These are phyloP conservation scores for Magnusiomyces paraingens DNA, from an alignment of 1,139 yeast species.

Conservation along the genomic window DNA sequence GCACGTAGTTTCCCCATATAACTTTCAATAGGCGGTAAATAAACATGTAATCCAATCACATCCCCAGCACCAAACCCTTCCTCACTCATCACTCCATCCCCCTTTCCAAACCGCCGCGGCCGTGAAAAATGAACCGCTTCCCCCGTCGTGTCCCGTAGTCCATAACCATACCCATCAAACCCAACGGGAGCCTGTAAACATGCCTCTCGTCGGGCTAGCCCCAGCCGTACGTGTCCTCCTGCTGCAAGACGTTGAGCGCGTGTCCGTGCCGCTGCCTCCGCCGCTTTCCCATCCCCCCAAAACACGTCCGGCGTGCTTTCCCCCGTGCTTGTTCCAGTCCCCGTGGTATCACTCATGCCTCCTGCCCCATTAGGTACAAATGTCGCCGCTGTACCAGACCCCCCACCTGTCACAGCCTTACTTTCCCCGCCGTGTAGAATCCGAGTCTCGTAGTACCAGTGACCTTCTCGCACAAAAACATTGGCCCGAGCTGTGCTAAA, in stretches of 20 bases:
- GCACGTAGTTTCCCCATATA: neutral
- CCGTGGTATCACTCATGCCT: too few species aligned
- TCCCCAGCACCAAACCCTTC: constrained; percentile 70
- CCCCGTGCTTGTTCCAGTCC: too few species aligned
- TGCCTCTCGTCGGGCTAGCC: constrained; percentile 79
- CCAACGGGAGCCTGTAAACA: constrained; percentile 94
- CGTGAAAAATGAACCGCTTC: constrained; percentile 71
- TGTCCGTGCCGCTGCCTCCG: too few species aligned
- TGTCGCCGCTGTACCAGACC: too few species aligned
- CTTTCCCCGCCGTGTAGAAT: constrained; percentile 38
- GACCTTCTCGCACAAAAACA: constrained; percentile 71
- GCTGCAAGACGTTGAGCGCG: constrained; percentile 1
- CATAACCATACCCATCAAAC: constrained; percentile 90
- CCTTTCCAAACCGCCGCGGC: constrained; percentile 41
- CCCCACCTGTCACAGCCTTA: too few species aligned
- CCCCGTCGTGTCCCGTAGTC: constrained; percentile 76
- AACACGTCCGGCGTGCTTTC: too few species aligned
- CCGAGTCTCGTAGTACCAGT: constrained; percentile 69
- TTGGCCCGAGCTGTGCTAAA: constrained; percentile 79
- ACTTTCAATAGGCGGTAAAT: constrained; percentile 45
- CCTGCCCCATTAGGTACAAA: too few species aligned
- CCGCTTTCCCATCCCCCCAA: too few species aligned
- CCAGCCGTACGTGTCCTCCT: constrained; percentile 66
- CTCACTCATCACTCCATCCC: constrained; percentile 29
- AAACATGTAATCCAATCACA: constrained; percentile 71